Base-by-base conservation (phyloP, 306 rosid species). In the Quercus variabilis region DNA sequence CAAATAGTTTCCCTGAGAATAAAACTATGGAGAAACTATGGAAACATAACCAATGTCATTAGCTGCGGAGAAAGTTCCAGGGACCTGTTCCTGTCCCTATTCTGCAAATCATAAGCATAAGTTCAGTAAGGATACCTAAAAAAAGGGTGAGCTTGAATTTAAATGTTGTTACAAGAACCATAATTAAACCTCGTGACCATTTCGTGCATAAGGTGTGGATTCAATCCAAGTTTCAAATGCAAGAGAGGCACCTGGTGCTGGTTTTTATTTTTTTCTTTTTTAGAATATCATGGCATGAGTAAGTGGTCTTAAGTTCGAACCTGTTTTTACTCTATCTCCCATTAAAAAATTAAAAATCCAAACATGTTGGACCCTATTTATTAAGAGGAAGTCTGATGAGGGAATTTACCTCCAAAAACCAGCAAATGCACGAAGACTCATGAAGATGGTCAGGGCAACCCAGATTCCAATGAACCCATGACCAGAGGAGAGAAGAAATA, bases 31-130 rank as follows among this genome's bases (percentile, higher is more conserved):
- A 5, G 69, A 5, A 33, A 15, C 11, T 68, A 9, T n/a, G 12
- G 69, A 35, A n/a, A 9, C 26, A 68, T 33, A 67, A 38, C 17
- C 3, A 67, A 67, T 35, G 58, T 75, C 51, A 54, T 4, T 81
- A 85, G 31, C 69, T 58, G 77, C 91, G 76, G 31, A 95, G 97
- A 83, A 91, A 92, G 35, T 80, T 57, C 99, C 99, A 95, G 21
- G 99, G 99, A 68, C 99, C 99, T 70, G 97, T 90, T 76, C 98
- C 94, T 5, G 97, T 92, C 80, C 99, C 99, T 74, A 95, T 84
- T 89, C 99, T 94, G 97, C 84, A 78, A 5, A 68, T 56, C 41
- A 72, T 20, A 23, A 23, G 52, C 26, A 68, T 46, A 35, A 35
- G 72, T 1, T 35, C n/a, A 82, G 33, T 49, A 75, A 55, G 18